A percentile compares a stretch with the other conserved stretches of the same genome.
Evolutionary conservation across 2,329 filamentous ascomycete genomes (phyloP).

Genomic region (Anisogramma anomala): DNA sequence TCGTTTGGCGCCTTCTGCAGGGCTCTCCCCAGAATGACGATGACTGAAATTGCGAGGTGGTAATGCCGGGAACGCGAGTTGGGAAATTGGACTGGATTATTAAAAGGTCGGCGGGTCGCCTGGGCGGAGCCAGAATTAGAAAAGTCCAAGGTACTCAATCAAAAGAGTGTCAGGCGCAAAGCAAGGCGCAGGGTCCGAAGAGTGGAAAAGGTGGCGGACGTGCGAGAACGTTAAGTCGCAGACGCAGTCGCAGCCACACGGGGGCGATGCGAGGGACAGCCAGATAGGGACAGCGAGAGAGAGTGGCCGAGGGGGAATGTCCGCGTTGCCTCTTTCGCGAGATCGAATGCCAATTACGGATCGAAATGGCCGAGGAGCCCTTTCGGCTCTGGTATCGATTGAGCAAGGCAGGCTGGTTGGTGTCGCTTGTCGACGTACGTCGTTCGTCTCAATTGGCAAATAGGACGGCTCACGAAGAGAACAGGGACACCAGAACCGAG

Average conservation of each 20-base stretch:
- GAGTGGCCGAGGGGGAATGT: no score
- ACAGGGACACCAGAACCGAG: no score
- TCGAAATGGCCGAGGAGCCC: background rate
- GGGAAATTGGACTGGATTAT: background rate
- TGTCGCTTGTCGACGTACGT: conserved; percentile 1
- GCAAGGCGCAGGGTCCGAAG: conserved; percentile 1
- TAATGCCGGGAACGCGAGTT: background rate
- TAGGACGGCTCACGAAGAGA: background rate
- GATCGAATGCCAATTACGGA: no score
- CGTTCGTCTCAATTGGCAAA: background rate
- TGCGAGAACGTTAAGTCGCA: no score
- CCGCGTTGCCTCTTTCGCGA: no score
- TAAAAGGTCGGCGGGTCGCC: background rate
- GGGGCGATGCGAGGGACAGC: no score
- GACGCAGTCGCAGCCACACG: background rate
- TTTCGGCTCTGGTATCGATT: background rate
- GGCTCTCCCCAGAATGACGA: background rate
- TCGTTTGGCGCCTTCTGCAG: background rate
- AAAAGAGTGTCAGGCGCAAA: conserved; percentile 7
- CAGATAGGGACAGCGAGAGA: no score
- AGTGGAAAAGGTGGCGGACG: no score
- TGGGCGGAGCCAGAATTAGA: no score
- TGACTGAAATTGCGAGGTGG: conserved; percentile 5
- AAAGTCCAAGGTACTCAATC: background rate
- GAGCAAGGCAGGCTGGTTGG: conserved; percentile 5